Base-by-base conservation (phyloP, 805 yeast genomes). In the Candida endomychidarum region DNA sequence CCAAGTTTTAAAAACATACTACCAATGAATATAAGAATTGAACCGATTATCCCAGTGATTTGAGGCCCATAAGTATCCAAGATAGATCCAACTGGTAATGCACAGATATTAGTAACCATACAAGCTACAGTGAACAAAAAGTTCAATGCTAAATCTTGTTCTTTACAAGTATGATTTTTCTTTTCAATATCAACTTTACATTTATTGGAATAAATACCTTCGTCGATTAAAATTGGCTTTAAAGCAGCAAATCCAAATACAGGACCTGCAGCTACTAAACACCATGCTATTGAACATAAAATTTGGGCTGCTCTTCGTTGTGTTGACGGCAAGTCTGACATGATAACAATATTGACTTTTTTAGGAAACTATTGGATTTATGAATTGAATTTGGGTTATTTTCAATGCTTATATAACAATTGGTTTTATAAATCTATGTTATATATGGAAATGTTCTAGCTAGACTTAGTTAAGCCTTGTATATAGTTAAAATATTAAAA, bases 181-280 rank as follows among this genome's bases (percentile, higher is more conserved):
- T 20, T 10, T 23, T 38, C 32, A 11, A n/a, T 12, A 6, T 19
- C 25, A n/a, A 43, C 26, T 9, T 67, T 56, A 57, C 97, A 90
- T 6, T 67, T 55, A 2, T 80, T 76, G 17, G 72, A 60, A 53
- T 90, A 91, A 3, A 90, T 83, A 3, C 91, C 89, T 56, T 91
- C 90, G 8, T 70, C 58, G 14, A 88, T 74, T 31, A 91, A 64
- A 8, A 90, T 78, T 5, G 95, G 95, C 56, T 91, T 91, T 40
- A 90, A 67, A 3, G 98, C 97, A 17, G 97, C 96, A 67, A 90
- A 90, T 3, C 98, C 98, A 70, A 90, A 90, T 10, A 90, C 81
- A 1, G 95, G 88, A 5, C 97, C 98, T 0, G 96, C 96, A 0
- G 96, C 88, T 26, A 87, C 69, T 10, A 90, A 65, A 64, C 97